A percentile compares a stretch with the other conserved stretches of the same genome.
Evolutionary conservation across 1,284 basidiomycete genomes (phyloP).

Genomic region (Anthracocystis panici-leucophaei): DNA sequence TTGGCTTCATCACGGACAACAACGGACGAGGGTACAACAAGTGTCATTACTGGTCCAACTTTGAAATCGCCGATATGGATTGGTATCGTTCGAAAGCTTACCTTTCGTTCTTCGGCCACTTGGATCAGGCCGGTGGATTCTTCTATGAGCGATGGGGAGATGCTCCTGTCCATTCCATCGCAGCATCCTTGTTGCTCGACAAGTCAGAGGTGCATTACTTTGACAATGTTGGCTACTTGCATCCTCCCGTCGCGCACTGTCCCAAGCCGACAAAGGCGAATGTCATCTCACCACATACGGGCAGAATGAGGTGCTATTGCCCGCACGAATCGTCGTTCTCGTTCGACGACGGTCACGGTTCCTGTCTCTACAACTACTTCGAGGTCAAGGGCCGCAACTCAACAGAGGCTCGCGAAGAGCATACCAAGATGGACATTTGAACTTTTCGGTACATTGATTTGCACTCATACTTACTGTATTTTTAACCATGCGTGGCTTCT

Average conservation of each 20-base stretch:
- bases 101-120: slow-evolving; percentile 79
- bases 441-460: neutral
- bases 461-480: slow-evolving; percentile 4
- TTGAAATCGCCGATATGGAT: slow-evolving; percentile 79
- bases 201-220: slow-evolving; percentile 58
- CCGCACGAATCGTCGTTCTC: slow-evolving; percentile 39
- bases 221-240: slow-evolving; percentile 65
- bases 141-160: slow-evolving; percentile 80
- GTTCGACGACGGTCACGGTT: slow-evolving; percentile 32
- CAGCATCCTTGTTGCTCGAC: slow-evolving; percentile 59
- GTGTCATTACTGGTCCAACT: slow-evolving; percentile 78
- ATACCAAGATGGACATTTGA: slow-evolving; percentile 22
- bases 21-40: slow-evolving; percentile 73
- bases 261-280: slow-evolving; percentile 30
- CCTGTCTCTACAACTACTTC: slow-evolving; percentile 38
- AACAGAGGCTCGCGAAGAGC: slow-evolving; percentile 13
- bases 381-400: slow-evolving; percentile 34
- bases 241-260: slow-evolving; percentile 61
- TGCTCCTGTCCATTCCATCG: slow-evolving; percentile 74
- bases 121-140: slow-evolving; percentile 80
- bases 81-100: slow-evolving; percentile 85
- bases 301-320: slow-evolving; percentile 35
- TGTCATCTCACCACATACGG: slow-evolving; percentile 28
- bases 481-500: neutral
- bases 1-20: slow-evolving; percentile 84